Conservation (phyloP, 805 yeast species). For the Saccharomycopsis sp. region DNA sequence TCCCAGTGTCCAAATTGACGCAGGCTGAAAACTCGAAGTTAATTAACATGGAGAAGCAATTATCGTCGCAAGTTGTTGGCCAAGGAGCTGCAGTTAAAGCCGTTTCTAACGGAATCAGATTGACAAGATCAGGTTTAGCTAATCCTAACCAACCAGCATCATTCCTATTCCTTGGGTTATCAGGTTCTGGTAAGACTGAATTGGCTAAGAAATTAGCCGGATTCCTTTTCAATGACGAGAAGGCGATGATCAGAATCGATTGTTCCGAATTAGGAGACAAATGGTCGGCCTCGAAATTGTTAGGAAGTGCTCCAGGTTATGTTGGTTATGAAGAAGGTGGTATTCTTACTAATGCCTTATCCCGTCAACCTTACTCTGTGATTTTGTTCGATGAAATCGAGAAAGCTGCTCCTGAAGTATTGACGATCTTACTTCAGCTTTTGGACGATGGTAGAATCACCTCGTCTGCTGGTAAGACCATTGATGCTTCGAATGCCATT, state of each 20-base stretch:
- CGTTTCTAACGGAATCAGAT: constrained; percentile 89
- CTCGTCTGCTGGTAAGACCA: constrained; percentile 87
- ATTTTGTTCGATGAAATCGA: constrained; percentile 95
- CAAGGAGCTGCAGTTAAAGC: constrained; percentile 95
- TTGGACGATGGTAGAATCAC: constrained; percentile 96
- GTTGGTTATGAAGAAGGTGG: constrained; percentile 99
- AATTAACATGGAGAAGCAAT: constrained; percentile 87
- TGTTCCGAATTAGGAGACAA: constrained; percentile 95
- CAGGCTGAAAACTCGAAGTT: constrained; percentile 93
- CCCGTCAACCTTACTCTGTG: constrained; percentile 93
- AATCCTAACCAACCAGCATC: constrained; percentile 97
- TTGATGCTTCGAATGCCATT: constrained; percentile 88
- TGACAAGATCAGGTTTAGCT: constrained; percentile 89
- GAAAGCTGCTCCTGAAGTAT: constrained; percentile 96
- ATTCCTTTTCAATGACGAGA: constrained; percentile 91
- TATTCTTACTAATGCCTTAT: constrained; percentile 82
- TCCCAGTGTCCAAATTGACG: constrained; percentile 89
- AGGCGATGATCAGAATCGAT: constrained; percentile 95
- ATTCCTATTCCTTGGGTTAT: constrained; percentile 87
- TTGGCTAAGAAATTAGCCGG: constrained; percentile 96
- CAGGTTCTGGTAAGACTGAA: constrained; percentile 98
- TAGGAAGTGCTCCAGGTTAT: constrained; percentile 97
- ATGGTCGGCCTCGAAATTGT: constrained; percentile 87
- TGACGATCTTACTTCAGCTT: constrained; percentile 85
- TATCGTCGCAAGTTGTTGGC: constrained; percentile 83